phyloP scores from a whole-genome alignment of 129 eudicot genomes.

The Tagetes erecta region DNA sequence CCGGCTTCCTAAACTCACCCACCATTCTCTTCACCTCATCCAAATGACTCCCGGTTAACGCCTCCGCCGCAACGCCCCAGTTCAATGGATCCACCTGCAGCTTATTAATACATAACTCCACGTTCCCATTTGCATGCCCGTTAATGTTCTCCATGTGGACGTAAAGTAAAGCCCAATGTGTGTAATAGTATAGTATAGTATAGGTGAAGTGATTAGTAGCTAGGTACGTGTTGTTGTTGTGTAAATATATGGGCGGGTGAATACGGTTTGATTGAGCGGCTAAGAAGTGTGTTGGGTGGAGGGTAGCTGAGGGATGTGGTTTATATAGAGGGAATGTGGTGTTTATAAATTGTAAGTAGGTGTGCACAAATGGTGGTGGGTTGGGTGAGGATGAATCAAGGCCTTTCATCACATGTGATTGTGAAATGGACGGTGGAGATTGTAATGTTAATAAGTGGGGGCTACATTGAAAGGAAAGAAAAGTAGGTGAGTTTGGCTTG shows the following conservation, averaged over 20 bases:
- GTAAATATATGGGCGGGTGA: slow-evolving; percentile 2
- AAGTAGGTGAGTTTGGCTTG: slow-evolving; percentile 35
- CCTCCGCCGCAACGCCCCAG: slow-evolving; percentile 75
- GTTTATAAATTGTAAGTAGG: slow-evolving; percentile 29
- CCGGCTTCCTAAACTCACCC: slow-evolving; percentile 64
- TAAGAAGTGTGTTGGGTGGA: slow-evolving; percentile 33
- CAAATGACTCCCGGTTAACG: slow-evolving; percentile 69
- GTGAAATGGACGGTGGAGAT: slow-evolving; percentile 27
- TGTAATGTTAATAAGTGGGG: background rate
- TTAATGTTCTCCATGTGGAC: slow-evolving; percentile 21
- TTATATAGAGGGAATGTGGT: slow-evolving; percentile 38
- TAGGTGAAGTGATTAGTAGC: background rate
- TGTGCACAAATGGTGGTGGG: slow-evolving; percentile 39
- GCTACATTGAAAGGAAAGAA: slow-evolving; percentile 24
- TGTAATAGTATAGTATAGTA: background rate
- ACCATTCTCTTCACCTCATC: slow-evolving; percentile 83
- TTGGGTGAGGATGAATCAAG: slow-evolving; percentile 49
- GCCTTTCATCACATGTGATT: slow-evolving; percentile 30
- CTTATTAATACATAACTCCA: slow-evolving; percentile 41
- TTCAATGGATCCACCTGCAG: slow-evolving; percentile 54
- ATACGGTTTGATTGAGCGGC: slow-evolving; percentile 21
- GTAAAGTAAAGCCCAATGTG: background rate
- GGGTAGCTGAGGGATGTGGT: slow-evolving; percentile 48
- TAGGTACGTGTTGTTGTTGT: background rate
- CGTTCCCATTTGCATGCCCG: slow-evolving; percentile 32